Percentiles rank a stretch among this genome's conserved stretches.
These are phyloP conservation scores for Houttuynia cordata DNA, from an alignment of 164 flowering plant species.

Conservation along the genomic window DNA sequence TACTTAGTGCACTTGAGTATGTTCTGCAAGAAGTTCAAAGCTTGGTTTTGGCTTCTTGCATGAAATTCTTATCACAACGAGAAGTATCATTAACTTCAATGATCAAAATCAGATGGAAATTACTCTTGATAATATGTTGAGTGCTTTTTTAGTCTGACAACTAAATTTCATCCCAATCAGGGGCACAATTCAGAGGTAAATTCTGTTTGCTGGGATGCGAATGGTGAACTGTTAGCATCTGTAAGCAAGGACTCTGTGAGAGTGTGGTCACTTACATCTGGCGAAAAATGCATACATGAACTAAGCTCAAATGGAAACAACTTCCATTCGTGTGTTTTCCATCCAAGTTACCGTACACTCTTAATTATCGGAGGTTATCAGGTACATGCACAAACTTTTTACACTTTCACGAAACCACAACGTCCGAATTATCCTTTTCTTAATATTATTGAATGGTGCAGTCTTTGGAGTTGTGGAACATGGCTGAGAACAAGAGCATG, in stretches of 20 bases:
- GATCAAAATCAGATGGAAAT: neutral
- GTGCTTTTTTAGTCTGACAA: too few relatives aligned
- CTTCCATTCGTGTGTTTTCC: conserved; percentile 85
- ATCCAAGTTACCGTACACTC: conserved; percentile 64
- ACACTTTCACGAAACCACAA: neutral
- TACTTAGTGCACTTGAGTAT: neutral
- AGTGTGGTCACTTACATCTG: conserved; percentile 63
- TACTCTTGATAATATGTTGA: too few relatives aligned
- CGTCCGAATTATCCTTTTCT: neutral
- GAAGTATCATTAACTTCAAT: neutral
- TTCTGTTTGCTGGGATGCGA: conserved; percentile 79
- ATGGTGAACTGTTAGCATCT: conserved; percentile 70
- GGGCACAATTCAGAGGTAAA: conserved; percentile 58
- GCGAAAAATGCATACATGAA: conserved; percentile 69
- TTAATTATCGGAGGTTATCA: conserved; percentile 73
- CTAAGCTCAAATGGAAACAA: conserved; percentile 58
- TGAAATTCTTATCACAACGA: neutral
- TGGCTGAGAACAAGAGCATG: conserved; percentile 79
- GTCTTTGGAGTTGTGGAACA: conserved; percentile 94
- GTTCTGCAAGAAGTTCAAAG: neutral
- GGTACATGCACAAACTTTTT: conserved; percentile 21
- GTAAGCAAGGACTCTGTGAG: conserved; percentile 70
- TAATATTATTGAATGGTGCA: conserved; percentile 18
- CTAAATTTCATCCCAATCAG: conserved; percentile 16
- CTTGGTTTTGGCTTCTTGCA: neutral